Percentiles rank a stretch among this genome's conserved stretches.
Conservation (phyloP, 768 basidiomycete species). For the Naganishia onofrii region DNA sequence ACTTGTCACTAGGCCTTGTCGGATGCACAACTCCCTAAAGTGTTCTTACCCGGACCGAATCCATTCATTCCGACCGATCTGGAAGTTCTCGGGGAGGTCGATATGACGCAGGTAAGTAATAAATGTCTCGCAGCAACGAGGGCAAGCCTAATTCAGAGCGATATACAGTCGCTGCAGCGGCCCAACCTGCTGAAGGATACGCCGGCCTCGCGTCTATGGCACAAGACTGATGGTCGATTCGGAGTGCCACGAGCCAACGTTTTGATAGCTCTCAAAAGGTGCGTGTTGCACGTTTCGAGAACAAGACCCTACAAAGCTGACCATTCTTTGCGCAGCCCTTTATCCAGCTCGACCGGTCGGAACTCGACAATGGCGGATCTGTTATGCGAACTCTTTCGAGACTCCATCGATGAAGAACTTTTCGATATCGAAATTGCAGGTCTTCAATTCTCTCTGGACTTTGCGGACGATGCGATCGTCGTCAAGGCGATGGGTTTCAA, state of each 20-base stretch:
- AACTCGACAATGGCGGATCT: constrained; percentile 76
- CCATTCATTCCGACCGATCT: constrained; percentile 85
- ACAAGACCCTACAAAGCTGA: background rate
- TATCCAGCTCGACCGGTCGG: constrained; percentile 59
- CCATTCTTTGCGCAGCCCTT: constrained; percentile 43
- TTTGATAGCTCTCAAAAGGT: constrained; percentile 57
- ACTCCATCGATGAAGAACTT: constrained; percentile 81
- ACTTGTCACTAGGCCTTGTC: constrained; percentile 58
- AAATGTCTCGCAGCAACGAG: constrained; percentile 50
- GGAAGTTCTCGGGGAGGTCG: constrained; percentile 68
- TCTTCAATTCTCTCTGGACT: constrained; percentile 67
- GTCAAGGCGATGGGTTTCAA: constrained; percentile 79
- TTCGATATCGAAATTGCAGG: constrained; percentile 93
- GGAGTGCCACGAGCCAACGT: constrained; percentile 88
- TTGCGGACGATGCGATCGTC: constrained; percentile 65
- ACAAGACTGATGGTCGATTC: constrained; percentile 95
- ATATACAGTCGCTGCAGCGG: constrained; percentile 48
- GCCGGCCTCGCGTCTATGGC: constrained; percentile 73
- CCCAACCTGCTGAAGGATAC: constrained; percentile 75
- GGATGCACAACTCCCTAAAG: constrained; percentile 61
- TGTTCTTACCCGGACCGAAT: constrained; percentile 79
- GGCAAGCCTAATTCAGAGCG: background rate
- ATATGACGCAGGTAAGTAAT: constrained; percentile 51
- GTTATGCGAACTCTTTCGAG: constrained; percentile 78
- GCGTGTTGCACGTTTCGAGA: constrained; percentile 11